Evolutionary conservation across 495 filamentous ascomycete species (phyloP).

Genomic region (Penicillium malachiteum): DNA sequence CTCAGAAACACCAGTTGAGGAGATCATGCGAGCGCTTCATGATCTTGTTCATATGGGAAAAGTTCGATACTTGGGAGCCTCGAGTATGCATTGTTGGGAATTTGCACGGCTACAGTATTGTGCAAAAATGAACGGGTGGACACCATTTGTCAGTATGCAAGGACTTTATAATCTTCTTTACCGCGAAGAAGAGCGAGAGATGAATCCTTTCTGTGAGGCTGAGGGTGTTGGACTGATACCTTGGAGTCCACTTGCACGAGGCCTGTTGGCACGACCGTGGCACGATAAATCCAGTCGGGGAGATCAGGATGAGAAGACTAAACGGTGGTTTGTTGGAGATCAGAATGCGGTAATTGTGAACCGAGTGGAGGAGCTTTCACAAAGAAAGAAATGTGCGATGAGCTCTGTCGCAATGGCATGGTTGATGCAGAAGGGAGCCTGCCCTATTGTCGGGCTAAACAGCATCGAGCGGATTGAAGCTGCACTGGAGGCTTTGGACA

Average conservation of each 20-base stretch:
- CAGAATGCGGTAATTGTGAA: conserved; percentile 48
- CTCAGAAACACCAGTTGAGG: conserved; percentile 55
- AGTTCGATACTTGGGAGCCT: conserved; percentile 66
- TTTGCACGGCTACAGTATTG: conserved; percentile 45
- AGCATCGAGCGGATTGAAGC: conserved; percentile 56
- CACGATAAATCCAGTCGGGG: conserved; percentile 17
- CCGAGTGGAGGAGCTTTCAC: conserved; percentile 58
- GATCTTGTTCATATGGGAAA: conserved; percentile 64
- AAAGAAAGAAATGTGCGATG: conserved; percentile 56
- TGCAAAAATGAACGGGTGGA: conserved; percentile 60
- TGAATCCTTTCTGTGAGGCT: conserved; percentile 65
- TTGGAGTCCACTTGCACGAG: conserved; percentile 57
- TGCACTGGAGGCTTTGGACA: conserved; percentile 44
- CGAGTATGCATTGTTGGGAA: conserved; percentile 31
- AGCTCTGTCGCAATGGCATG: conserved; percentile 62
- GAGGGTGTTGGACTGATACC: conserved; percentile 69
- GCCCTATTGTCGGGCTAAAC: conserved; percentile 62
- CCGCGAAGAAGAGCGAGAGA: conserved; percentile 72
- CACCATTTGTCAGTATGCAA: conserved; percentile 70
- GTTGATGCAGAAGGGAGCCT: conserved; percentile 46
- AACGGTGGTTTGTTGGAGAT: conserved; percentile 20
- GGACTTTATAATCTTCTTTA: conserved; percentile 68
- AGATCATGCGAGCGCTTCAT: conserved; percentile 72
- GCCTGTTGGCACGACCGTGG: conserved; percentile 50
- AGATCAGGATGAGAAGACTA: conserved; percentile 19